Conservation (phyloP, 139 green algal species). For the Chlorella sp. region DNA sequence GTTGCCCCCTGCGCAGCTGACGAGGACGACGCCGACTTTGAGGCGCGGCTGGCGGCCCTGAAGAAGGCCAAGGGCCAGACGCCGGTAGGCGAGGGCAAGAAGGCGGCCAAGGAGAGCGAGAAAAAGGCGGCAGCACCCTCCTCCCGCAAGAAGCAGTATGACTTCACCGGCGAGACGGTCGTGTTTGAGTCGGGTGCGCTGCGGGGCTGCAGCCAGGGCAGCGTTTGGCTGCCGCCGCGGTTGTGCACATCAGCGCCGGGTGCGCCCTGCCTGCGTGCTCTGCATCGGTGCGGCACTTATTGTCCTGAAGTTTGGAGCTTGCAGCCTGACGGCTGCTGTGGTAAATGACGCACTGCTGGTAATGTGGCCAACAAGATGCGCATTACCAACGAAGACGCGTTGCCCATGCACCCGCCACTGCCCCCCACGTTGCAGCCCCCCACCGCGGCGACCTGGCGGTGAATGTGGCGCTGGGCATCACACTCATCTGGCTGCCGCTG, state of each 20-base stretch:
- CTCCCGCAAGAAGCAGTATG: conserved; percentile 41
- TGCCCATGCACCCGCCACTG: too few species aligned
- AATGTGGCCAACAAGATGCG: too few species aligned
- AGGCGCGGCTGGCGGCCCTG: conserved; percentile 74
- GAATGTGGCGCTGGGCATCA: conserved; percentile 84
- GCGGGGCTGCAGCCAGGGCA: background rate
- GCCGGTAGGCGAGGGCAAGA: conserved; percentile 46
- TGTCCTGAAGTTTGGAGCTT: too few species aligned
- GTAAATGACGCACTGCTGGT: too few species aligned
- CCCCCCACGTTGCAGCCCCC: conserved; percentile 22
- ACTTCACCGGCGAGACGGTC: conserved; percentile 72
- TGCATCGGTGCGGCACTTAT: too few species aligned
- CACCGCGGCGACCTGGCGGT: conserved; percentile 79
- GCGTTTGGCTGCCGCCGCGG: background rate
- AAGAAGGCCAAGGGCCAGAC: conserved; percentile 72
- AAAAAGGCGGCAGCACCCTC: background rate
- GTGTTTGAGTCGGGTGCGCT: conserved; percentile 59
- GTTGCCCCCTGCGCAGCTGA: background rate
- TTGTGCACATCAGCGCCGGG: background rate
- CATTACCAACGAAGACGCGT: too few species aligned
- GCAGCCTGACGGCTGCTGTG: too few species aligned
- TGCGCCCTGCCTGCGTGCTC: background rate
- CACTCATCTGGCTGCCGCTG: conserved; percentile 87
- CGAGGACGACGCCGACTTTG: conserved; percentile 68
- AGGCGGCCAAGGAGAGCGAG: conserved; percentile 3